Percentiles rank a stretch among this genome's conserved stretches.
Evolutionary conservation across 2,329 filamentous ascomycete species (phyloP).

Genomic region (Penicillium palitans): DNA sequence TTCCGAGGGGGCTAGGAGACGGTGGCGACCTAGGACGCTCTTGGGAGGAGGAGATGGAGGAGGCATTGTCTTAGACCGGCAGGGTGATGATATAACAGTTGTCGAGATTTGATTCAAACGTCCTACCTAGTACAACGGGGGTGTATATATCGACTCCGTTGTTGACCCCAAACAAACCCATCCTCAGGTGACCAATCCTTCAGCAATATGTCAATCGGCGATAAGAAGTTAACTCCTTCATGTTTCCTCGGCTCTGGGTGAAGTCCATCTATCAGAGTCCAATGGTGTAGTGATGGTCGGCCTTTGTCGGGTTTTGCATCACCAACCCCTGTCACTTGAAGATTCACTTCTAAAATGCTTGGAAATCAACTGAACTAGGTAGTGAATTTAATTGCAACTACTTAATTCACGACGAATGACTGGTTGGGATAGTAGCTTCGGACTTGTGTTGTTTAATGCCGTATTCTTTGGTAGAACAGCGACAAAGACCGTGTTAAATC

Average conservation of each 20-base stretch:
- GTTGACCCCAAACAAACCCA: background rate
- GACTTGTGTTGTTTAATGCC: too few species aligned
- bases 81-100: background rate
- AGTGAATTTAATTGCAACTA: too few species aligned
- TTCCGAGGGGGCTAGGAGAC: conserved; percentile 31
- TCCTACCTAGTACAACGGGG: too few species aligned
- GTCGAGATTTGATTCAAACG: background rate
- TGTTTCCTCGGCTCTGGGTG: background rate
- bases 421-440: too few species aligned
- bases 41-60: background rate
- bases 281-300: background rate
- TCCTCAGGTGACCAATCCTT: background rate
- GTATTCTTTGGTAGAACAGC: background rate
- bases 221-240: background rate
- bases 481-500: background rate
- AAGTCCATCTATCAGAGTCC: too few species aligned
- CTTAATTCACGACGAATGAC: too few species aligned
- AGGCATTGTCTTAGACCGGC: background rate
- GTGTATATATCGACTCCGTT: background rate
- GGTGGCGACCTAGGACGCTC: conserved; percentile 21
- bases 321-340: background rate
- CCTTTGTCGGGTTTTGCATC: background rate
- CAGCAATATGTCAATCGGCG: background rate
- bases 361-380: too few species aligned
- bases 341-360: too few species aligned